Conservation (phyloP, 257 asterid genomes). For the Nicotiana otophora region DNA sequence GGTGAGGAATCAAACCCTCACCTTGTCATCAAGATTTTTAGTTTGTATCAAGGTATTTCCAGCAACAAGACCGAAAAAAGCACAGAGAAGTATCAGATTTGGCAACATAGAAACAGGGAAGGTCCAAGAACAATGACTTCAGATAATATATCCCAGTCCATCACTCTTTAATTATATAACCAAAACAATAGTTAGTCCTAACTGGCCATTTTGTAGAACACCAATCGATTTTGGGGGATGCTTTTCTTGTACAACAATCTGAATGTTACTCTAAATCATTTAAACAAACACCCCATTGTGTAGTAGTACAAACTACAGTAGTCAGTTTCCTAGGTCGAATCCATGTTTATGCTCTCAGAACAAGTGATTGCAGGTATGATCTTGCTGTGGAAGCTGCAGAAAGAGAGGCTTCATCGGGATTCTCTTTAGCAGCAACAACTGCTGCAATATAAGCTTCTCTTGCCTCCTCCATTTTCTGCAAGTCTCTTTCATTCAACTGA, state of each 20-base stretch:
- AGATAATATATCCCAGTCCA: background rate
- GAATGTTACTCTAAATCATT: background rate
- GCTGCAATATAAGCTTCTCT: constrained; percentile 65
- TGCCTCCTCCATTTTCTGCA: constrained; percentile 63
- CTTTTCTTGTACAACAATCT: background rate
- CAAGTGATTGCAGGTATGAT: constrained; percentile 54
- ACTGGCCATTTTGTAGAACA: background rate
- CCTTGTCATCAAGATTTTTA: too few relatives aligned
- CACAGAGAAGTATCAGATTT: too few relatives aligned
- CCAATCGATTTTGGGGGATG: background rate
- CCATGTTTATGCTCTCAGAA: constrained; percentile 21
- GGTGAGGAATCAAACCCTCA: too few relatives aligned
- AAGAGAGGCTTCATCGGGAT: constrained; percentile 59
- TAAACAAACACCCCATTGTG: background rate
- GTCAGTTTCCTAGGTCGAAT: background rate
- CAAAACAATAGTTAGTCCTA: background rate
- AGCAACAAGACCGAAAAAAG: too few relatives aligned
- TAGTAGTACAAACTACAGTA: background rate
- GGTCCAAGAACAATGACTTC: background rate
- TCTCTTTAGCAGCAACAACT: constrained; percentile 62
- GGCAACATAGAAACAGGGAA: too few relatives aligned
- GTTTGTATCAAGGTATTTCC: too few relatives aligned
- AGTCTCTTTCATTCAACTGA: constrained; percentile 33
- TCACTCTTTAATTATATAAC: background rate
- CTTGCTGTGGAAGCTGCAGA: constrained; percentile 76